phyloP scores from a whole-genome alignment of 768 basidiomycete genomes.

The Agrocybe praecox region DNA sequence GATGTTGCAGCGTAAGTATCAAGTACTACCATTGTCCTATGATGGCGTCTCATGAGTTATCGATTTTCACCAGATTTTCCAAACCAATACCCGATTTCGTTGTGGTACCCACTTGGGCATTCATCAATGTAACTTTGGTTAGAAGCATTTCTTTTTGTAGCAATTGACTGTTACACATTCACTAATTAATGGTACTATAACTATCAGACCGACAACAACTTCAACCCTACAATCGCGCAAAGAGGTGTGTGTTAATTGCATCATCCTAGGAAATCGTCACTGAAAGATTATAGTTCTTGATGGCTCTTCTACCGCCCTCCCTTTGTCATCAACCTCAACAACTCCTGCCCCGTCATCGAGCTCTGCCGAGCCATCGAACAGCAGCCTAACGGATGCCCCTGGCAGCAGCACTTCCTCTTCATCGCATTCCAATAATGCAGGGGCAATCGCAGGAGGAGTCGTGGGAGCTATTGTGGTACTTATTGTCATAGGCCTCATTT shows the following conservation, averaged over 20 bases:
- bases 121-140: conserved; percentile 48
- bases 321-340: neutral
- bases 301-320: neutral
- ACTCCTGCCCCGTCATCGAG: conserved; percentile 2
- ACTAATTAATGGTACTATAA: neutral
- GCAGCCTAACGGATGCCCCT: neutral
- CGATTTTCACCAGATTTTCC: conserved; percentile 40
- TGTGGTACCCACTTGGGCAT: conserved; percentile 60
- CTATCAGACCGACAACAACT: conserved; percentile 33
- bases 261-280: neutral
- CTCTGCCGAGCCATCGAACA: neutral
- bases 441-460: conserved; percentile 65
- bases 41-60: neutral
- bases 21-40: neutral
- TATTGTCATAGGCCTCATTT: conserved; percentile 35
- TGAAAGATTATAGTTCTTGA: neutral
- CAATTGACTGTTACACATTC: conserved; percentile 5
- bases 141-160: neutral
- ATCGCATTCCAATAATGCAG: conserved; percentile 35
- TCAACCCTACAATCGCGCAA: conserved; percentile 36
- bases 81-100: conserved; percentile 41
- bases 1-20: conserved; percentile 33
- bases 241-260: conserved; percentile 13
- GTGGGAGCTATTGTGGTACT: conserved; percentile 52
- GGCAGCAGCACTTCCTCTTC: conserved; percentile 11